These are phyloP conservation scores for Rhynchospora tenuis DNA, from an alignment of 176 grass and related monocot species.

Conservation along the genomic window DNA sequence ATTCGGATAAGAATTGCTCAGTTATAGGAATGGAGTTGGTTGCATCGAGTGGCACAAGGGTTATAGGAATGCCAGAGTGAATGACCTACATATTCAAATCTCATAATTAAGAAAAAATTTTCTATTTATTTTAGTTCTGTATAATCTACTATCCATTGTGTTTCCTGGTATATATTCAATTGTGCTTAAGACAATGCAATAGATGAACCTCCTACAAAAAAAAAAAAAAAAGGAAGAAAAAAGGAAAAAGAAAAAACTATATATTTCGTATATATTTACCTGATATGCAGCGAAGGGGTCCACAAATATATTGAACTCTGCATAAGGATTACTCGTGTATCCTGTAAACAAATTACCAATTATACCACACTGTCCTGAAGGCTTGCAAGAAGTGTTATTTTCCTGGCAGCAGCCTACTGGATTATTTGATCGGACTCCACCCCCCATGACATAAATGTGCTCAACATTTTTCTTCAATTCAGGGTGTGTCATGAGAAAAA, in stretches of 20 bases:
- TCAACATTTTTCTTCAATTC: constrained; percentile 68
- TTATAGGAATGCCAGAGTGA: constrained; percentile 62
- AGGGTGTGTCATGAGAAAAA: constrained; percentile 78
- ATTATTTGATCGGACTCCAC: constrained; percentile 64
- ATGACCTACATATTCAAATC: constrained; percentile 34
- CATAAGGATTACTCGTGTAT: constrained; percentile 62
- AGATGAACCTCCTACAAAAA: neutral
- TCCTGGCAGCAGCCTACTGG: constrained; percentile 65
- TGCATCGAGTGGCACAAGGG: constrained; percentile 69
- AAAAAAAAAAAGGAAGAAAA: neutral
- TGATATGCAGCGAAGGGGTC: constrained; percentile 92
- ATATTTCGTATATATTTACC: constrained; percentile 18
- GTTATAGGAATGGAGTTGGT: constrained; percentile 63
- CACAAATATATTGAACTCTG: constrained; percentile 82
- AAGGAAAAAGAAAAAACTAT: no score
- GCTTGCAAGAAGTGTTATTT: constrained; percentile 34
- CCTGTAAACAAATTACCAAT: constrained; percentile 68
- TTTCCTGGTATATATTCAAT: neutral
- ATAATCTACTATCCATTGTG: neutral
- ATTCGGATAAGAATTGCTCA: constrained; percentile 42
- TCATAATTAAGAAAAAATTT: neutral
- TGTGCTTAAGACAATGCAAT: neutral
- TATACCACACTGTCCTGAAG: constrained; percentile 48
- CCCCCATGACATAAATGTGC: constrained; percentile 91
- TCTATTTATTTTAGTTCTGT: neutral